Conservation (phyloP, 2,329 filamentous ascomycete genomes). For the Uncinocarpus reesii region DNA sequence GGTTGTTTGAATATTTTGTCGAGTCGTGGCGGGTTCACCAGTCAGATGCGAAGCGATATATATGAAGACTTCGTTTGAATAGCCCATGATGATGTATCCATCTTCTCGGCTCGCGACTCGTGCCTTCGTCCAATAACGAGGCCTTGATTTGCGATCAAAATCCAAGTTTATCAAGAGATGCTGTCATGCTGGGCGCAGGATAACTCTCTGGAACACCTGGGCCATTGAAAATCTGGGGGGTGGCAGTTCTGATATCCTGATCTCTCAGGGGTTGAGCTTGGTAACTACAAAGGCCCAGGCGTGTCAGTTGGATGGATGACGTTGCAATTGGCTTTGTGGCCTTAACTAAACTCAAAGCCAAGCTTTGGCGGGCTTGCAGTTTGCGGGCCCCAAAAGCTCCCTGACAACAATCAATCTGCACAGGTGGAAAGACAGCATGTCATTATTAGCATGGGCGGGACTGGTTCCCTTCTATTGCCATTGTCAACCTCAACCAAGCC, state of each 20-base stretch:
- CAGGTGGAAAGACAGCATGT: no score
- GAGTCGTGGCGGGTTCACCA: background rate
- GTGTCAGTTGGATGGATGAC: background rate
- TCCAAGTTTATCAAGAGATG: slow-evolving; percentile 2
- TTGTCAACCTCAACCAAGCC: no score
- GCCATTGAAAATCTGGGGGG: background rate
- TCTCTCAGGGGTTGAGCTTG: no score
- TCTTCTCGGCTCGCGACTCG: background rate
- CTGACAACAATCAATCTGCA: no score
- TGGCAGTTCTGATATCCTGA: background rate
- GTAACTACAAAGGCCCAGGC: no score
- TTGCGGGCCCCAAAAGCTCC: no score
- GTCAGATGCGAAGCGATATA: no score
- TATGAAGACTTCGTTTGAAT: background rate
- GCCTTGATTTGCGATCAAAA: background rate
- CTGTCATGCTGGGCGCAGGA: slow-evolving; percentile 1
- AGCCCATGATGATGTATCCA: background rate
- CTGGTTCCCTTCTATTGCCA: no score
- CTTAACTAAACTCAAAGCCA: no score
- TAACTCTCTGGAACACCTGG: background rate
- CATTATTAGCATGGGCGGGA: no score
- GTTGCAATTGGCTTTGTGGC: background rate
- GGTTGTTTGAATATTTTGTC: background rate
- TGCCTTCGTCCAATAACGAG: background rate
- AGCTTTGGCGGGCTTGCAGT: no score